These are phyloP conservation scores for Lactuca sativa DNA, from an alignment of 129 eudicot genomes.

Conservation along the genomic window DNA sequence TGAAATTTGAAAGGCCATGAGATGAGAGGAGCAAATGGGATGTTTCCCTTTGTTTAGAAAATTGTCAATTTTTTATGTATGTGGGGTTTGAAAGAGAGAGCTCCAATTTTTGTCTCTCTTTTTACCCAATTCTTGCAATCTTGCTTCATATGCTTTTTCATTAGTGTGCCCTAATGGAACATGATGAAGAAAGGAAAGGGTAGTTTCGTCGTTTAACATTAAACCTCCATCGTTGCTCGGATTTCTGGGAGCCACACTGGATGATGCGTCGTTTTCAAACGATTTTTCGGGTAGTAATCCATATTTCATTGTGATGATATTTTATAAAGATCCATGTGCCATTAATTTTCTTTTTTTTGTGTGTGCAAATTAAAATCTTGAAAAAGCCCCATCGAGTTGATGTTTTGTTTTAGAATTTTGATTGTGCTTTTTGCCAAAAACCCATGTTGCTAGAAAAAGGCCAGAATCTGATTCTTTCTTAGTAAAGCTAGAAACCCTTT, in stretches of 20 bases:
- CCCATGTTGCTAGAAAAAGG: slow-evolving; percentile 36
- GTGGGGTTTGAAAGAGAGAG: slow-evolving; percentile 46
- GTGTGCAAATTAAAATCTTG: slow-evolving; percentile 28
- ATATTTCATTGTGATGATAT: slow-evolving; percentile 10
- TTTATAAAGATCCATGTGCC: slow-evolving; percentile 38
- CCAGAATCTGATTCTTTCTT: slow-evolving; percentile 35
- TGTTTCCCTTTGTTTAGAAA: slow-evolving; percentile 45
- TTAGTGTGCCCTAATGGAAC: slow-evolving; percentile 41
- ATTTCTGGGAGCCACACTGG: slow-evolving; percentile 44
- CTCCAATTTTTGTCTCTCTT: slow-evolving; percentile 29
- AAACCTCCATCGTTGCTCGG: slow-evolving; percentile 40
- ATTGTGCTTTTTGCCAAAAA: slow-evolving; percentile 25
- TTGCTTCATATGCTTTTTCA: slow-evolving; percentile 38
- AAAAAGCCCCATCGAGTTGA: slow-evolving; percentile 27
- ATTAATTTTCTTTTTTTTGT: slow-evolving; percentile 22
- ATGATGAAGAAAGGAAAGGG: slow-evolving; percentile 43
- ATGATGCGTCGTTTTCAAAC: slow-evolving; percentile 43
- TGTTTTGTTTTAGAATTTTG: slow-evolving; percentile 33
- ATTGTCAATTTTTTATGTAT: slow-evolving; percentile 38
- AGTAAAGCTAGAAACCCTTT: slow-evolving; percentile 36
- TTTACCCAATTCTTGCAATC: slow-evolving; percentile 28
- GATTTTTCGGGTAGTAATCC: slow-evolving; percentile 27
- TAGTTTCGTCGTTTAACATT: slow-evolving; percentile 36
- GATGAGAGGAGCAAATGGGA: slow-evolving; percentile 35
- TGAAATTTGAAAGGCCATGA: slow-evolving; percentile 24